Evolutionary conservation across 2,329 filamentous ascomycete genomes (phyloP), one percentile per base, ranked within the genome.

Genomic region (Talaromyces sp.): DNA sequence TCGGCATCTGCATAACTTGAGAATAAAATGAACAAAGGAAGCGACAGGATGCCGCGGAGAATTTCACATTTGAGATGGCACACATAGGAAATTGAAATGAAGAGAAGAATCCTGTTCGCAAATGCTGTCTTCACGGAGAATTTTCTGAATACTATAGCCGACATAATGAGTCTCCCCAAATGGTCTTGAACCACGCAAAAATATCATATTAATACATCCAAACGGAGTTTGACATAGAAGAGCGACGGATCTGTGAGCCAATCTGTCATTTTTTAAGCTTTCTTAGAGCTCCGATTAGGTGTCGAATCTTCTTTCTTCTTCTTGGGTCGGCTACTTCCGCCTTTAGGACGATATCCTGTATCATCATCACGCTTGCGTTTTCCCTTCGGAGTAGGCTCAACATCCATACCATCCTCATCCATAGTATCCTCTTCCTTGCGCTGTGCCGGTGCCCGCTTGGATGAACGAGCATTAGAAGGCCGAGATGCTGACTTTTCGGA

Each of bases 351-450:
- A 61, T 78, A 78, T 16, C 74, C 72, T 19, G 71, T 69, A 57
- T 80, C 77, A 30, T 78, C 75, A 42, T 78, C 76, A 32, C 77
- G 71, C 63, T 78, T 78, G 59, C 77, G 72, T 58, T 79, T 80
- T 30, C 68, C 69, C 54, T 74, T 76, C 13, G 70, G 63, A 4
- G 67, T 64, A 35, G 66, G 66, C n/a, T 63, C 66, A n/a, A 60
- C 51, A n/a, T 77, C 75, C 33, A 70, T 52, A 17, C 72, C 72
- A 50, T 78, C 75, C 11, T 78, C 76, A 44, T 78, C 76, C 48
- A 75, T 70, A 30, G 67, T 55, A 14, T 76, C 70, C 54, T 76
- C 70, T 29, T 77, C 71, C 56, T 73, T 72, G 51, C 70, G 70
- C 50, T 72, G 68, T 6, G 65, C 66, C 2, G 71, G 67, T 22